Conservation (phyloP, 805 yeast genomes). For the Grigorovia humatica region DNA sequence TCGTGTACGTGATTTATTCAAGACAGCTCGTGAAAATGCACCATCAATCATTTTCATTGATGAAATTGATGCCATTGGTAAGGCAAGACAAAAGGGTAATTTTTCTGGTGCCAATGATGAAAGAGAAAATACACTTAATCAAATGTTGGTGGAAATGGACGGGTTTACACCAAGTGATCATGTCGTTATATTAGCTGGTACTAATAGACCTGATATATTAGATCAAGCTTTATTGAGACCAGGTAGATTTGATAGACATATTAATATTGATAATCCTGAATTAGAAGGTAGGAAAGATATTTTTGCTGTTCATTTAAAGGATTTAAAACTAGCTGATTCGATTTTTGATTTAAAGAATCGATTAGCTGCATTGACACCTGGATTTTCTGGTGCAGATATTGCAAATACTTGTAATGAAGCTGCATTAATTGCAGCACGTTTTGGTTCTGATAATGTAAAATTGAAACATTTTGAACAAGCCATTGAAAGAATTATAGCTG, state of each 20-base stretch:
- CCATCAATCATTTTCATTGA: slow-evolving; percentile 96
- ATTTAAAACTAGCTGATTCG: slow-evolving; percentile 49
- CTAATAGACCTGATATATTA: slow-evolving; percentile 88
- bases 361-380: slow-evolving; percentile 93
- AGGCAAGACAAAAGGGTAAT: slow-evolving; percentile 69
- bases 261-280: slow-evolving; percentile 86
- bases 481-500: slow-evolving; percentile 94
- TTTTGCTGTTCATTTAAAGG: slow-evolving; percentile 73
- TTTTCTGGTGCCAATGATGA: slow-evolving; percentile 82
- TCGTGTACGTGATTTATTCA: slow-evolving; percentile 90
- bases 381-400: slow-evolving; percentile 97
- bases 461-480: slow-evolving; percentile 86
- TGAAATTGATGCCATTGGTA: slow-evolving; percentile 99
- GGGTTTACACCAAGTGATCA: slow-evolving; percentile 89
- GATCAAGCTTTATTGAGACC: slow-evolving; percentile 93
- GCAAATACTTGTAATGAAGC: slow-evolving; percentile 97
- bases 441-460: slow-evolving; percentile 56
- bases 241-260: slow-evolving; percentile 94
- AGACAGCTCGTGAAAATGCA: slow-evolving; percentile 85
- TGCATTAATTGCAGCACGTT: slow-evolving; percentile 91
- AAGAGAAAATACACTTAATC: slow-evolving; percentile 92
- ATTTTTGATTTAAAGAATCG: slow-evolving; percentile 64
- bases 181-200: slow-evolving; percentile 94
- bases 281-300: slow-evolving; percentile 91
- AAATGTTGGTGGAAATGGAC: slow-evolving; percentile 95